Conservation (phyloP, 2,329 filamentous ascomycete species). For the Alternaria alternata region DNA sequence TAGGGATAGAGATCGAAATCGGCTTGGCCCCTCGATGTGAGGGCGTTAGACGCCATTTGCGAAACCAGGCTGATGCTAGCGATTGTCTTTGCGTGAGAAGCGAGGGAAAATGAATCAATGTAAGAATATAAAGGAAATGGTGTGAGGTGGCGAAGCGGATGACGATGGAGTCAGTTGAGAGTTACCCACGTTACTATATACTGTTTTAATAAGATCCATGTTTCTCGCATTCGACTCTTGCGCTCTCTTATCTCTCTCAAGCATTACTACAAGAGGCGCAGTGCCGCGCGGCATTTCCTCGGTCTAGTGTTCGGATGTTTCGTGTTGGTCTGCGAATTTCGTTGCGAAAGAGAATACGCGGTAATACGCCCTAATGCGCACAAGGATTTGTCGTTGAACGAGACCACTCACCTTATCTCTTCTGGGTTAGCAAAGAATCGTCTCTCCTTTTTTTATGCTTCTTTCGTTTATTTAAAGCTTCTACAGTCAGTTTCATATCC, state of each 20-base stretch:
- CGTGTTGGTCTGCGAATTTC: background rate
- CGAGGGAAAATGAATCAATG: background rate
- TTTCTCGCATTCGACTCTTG: background rate
- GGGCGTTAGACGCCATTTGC: background rate
- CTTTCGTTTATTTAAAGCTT: background rate
- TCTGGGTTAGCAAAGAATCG: background rate
- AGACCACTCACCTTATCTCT: background rate
- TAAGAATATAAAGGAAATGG: background rate
- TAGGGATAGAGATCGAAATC: constrained; percentile 30
- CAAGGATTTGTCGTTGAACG: background rate
- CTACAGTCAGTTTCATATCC: background rate
- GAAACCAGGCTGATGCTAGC: background rate
- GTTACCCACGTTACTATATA: background rate
- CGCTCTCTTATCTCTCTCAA: constrained; percentile 3
- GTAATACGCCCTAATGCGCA: background rate
- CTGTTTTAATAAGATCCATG: background rate
- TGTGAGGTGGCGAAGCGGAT: no score
- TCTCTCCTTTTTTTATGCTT: no score
- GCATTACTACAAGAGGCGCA: background rate
- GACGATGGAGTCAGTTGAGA: background rate
- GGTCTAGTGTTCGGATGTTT: background rate
- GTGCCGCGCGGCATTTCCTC: background rate
- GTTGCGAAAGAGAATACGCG: constrained; percentile 2
- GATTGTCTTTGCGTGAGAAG: background rate
- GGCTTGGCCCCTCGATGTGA: constrained; percentile 13